A percentile compares a stretch with the other conserved stretches of the same genome.
phyloP scores from a whole-genome alignment of 2,329 filamentous ascomycete species.

The Rhytidhysteron rufulum region DNA sequence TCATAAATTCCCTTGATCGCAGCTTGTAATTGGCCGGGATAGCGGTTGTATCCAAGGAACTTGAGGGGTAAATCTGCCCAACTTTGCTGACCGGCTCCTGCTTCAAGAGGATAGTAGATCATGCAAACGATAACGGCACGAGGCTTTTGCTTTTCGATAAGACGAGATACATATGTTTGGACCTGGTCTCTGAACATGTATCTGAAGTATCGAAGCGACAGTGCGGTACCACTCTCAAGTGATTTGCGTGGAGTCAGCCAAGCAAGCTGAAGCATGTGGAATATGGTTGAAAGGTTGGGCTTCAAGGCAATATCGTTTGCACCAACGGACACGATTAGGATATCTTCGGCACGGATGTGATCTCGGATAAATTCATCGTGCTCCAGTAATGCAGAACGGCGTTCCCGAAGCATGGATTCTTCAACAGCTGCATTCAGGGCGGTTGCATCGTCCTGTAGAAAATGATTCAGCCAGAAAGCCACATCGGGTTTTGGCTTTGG shows the following conservation, averaged over 20 bases:
- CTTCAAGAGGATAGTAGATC: constrained; percentile 37
- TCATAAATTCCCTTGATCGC: constrained; percentile 31
- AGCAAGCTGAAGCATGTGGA: constrained; percentile 29
- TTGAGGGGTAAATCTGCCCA: constrained; percentile 32
- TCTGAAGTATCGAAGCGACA: constrained; percentile 28
- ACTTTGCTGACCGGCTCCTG: constrained; percentile 19
- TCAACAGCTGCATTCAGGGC: constrained; percentile 34
- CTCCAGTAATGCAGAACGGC: constrained; percentile 20
- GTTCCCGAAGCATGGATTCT: constrained; percentile 30
- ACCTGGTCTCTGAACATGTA: constrained; percentile 25
- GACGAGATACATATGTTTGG: constrained; percentile 21
- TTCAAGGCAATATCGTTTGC: constrained; percentile 34
- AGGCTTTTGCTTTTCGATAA: constrained; percentile 27
- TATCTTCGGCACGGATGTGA: constrained; percentile 24
- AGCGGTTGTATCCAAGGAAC: constrained; percentile 25
- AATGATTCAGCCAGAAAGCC: constrained; percentile 35
- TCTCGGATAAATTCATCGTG: constrained; percentile 35
- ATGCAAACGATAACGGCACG: constrained; percentile 33
- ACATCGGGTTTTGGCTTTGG: constrained; percentile 30
- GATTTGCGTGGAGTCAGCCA: constrained; percentile 22
- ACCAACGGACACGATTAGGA: constrained; percentile 34
- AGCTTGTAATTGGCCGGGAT: constrained; percentile 26
- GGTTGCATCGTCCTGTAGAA: constrained; percentile 27
- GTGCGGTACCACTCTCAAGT: constrained; percentile 21
- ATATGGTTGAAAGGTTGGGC: constrained; percentile 22